Evolutionary conservation across 345 rosid species (phyloP).

Genomic region (Draba incana): DNA sequence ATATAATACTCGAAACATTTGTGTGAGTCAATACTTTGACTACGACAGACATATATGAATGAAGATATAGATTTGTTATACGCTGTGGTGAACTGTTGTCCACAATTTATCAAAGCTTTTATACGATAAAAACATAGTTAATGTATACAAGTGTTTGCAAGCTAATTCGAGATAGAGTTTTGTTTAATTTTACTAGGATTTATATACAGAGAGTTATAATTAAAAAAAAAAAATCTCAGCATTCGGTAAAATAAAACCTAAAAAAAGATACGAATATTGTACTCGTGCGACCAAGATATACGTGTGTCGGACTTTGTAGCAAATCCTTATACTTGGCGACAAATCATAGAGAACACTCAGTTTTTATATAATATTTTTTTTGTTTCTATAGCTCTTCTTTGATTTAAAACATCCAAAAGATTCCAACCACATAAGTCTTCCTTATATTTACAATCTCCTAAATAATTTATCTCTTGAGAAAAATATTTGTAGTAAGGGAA

Average conservation of each 20-base stretch:
- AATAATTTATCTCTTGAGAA: neutral
- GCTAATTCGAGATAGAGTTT: too few relatives aligned
- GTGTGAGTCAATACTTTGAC: too few relatives aligned
- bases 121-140: too few relatives aligned
- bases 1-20: too few relatives aligned
- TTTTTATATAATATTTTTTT: neutral
- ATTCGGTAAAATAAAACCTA: neutral
- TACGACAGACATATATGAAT: too few relatives aligned
- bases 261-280: constrained; percentile 32
- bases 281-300: constrained; percentile 30
- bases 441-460: neutral
- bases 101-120: too few relatives aligned
- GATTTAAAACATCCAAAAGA: neutral
- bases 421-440: neutral
- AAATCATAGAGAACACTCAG: neutral
- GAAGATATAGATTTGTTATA: too few relatives aligned
- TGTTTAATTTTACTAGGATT: too few relatives aligned
- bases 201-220: too few relatives aligned
- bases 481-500: neutral
- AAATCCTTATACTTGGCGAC: neutral
- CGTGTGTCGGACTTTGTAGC: constrained; percentile 26
- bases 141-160: too few relatives aligned
- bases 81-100: too few relatives aligned
- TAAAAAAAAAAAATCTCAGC: neutral
- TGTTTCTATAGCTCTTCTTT: neutral